These are phyloP conservation scores for Vickermania ingenoplastis DNA, from an alignment of 208 protist genomes.

Conservation along the genomic window DNA sequence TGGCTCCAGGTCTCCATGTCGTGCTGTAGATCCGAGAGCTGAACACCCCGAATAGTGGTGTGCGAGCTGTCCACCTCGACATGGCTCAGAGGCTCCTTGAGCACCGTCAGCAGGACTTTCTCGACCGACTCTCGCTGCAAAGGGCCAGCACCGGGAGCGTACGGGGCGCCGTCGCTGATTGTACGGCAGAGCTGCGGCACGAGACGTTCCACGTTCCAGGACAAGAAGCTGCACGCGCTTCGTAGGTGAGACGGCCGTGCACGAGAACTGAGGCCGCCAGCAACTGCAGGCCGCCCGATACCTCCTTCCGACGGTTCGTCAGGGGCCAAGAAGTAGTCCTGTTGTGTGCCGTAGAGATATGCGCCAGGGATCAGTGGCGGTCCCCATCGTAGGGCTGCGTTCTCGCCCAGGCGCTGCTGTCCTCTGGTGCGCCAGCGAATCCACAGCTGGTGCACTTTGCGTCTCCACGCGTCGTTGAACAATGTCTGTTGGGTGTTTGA, in stretches of 20 bases:
- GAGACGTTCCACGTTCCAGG: conserved; percentile 66
- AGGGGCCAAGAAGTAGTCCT: conserved; percentile 61
- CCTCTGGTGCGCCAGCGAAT: conserved; percentile 12
- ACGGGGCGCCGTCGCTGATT: no score
- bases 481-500: neutral
- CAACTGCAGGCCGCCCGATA: no score
- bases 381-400: conserved; percentile 47
- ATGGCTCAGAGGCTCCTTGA: conserved; percentile 32
- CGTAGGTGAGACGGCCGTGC: no score
- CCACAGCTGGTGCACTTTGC: conserved; percentile 19
- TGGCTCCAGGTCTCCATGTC: conserved; percentile 57
- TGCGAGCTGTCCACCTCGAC: conserved; percentile 45
- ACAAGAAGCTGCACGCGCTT: conserved; percentile 56
- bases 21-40: conserved; percentile 46
- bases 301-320: no score
- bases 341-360: conserved; percentile 41
- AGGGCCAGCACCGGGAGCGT: no score
- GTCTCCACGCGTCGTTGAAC: conserved; percentile 12
- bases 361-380: conserved; percentile 43
- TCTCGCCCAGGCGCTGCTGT: neutral
- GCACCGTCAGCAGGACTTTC: conserved; percentile 31
- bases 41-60: conserved; percentile 28
- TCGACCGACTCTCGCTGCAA: conserved; percentile 30
- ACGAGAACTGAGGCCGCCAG: no score
- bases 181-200: no score